Conservation (phyloP, 352 stramenopile genomes). For the Pythium phragmiticola region DNA sequence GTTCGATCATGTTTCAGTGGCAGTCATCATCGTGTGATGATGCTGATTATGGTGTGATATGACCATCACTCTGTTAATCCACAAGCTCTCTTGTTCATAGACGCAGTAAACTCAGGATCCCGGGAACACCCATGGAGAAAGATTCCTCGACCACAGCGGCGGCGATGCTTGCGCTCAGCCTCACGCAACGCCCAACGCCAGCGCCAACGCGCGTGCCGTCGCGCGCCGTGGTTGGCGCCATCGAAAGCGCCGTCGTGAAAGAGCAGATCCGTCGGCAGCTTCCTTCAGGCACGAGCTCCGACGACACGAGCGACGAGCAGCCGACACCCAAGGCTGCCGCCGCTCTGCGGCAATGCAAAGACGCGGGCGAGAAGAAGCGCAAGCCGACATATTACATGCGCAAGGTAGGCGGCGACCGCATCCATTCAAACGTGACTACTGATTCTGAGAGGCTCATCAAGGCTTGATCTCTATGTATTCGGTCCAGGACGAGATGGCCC, state of each 20-base stretch:
- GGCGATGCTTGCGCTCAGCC: neutral
- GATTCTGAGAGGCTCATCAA: too few relatives aligned
- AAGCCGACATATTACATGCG: conserved; percentile 28
- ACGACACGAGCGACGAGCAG: conserved; percentile 16
- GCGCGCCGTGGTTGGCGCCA: conserved; percentile 6
- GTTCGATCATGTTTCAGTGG: too few relatives aligned
- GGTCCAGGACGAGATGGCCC: conserved; percentile 12
- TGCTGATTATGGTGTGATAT: neutral
- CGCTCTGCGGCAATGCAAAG: neutral
- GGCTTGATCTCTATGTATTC: too few relatives aligned
- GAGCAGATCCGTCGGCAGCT: conserved; percentile 12
- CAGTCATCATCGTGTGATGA: too few relatives aligned
- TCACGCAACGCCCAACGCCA: neutral
- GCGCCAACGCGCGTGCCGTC: neutral
- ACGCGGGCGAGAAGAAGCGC: conserved; percentile 14
- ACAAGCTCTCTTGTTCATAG: too few relatives aligned
- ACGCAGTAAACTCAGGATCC: neutral
- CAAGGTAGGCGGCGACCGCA: conserved; percentile 14
- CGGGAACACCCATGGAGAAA: neutral
- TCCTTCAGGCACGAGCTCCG: neutral
- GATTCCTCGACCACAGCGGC: neutral
- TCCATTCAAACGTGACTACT: neutral
- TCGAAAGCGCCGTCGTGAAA: conserved; percentile 15
- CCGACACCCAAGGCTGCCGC: neutral
- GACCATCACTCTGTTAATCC: neutral